Evolutionary conservation across 495 filamentous ascomycete species (phyloP).

Genomic region (Talaromyces wortmannii): DNA sequence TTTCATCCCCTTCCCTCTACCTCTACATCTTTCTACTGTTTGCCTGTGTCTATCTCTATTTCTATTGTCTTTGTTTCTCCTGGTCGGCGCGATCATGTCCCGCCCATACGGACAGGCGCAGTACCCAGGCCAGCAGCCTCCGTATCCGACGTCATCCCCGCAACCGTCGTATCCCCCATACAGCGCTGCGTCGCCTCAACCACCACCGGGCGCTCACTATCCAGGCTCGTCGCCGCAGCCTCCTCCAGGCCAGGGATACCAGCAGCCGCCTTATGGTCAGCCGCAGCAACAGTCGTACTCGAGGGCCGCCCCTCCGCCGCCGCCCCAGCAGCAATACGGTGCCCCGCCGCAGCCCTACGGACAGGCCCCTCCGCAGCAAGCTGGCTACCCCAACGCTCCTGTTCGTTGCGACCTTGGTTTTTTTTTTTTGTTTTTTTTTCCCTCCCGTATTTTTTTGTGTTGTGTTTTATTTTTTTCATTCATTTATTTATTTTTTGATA

Average conservation of each 20-base stretch:
- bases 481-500: not conserved
- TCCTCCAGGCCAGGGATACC: constrained; percentile 17
- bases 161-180: constrained; percentile 16
- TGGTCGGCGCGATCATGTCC: constrained; percentile 24
- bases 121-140: constrained; percentile 29
- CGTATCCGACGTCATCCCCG: constrained; percentile 29
- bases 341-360: constrained; percentile 24
- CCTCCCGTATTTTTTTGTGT: constrained; percentile 1
- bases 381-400: constrained; percentile 10
- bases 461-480: not conserved
- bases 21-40: constrained; percentile 1
- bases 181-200: constrained; percentile 8
- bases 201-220: constrained; percentile 24
- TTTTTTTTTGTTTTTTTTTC: not conserved
- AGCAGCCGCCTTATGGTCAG: constrained; percentile 10
- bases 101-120: constrained; percentile 28
- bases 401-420: constrained; percentile 1
- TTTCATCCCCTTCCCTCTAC: not conserved
- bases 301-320: not conserved
- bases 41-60: not conserved
- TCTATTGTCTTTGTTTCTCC: constrained; percentile 4
- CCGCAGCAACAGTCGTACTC: constrained; percentile 3
- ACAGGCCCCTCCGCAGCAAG: constrained; percentile 9
- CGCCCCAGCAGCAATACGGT: constrained; percentile 8
- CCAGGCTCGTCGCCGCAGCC: constrained; percentile 19